Percentiles rank a stretch among this genome's conserved stretches.
Evolutionary conservation across 495 filamentous ascomycete genomes (phyloP).

Genomic region (Penicillium waksmanii): DNA sequence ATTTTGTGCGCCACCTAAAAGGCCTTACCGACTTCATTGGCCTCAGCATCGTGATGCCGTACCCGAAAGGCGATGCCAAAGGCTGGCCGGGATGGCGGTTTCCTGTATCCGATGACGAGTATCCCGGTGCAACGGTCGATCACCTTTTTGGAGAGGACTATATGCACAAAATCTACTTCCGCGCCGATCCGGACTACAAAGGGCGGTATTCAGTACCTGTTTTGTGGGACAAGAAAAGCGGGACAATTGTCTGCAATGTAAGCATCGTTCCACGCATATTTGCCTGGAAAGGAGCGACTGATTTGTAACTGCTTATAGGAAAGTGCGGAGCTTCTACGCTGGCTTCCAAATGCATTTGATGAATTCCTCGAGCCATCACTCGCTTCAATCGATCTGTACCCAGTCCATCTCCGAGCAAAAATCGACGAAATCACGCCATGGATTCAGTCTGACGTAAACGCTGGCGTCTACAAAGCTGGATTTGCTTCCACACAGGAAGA

Average conservation of each 20-base stretch:
- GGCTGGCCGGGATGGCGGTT: constrained; percentile 58
- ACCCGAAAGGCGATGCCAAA: constrained; percentile 59
- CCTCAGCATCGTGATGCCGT: constrained; percentile 72
- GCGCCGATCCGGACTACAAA: constrained; percentile 52
- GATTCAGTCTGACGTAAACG: constrained; percentile 52
- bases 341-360: constrained; percentile 54
- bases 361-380: constrained; percentile 34
- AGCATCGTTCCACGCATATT: not conserved
- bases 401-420: constrained; percentile 35
- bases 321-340: constrained; percentile 55
- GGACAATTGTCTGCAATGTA: constrained; percentile 54
- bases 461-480: constrained; percentile 59
- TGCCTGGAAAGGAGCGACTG: not conserved
- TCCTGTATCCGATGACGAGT: constrained; percentile 49
- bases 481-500: constrained; percentile 52
- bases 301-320: constrained; percentile 33
- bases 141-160: constrained; percentile 52
- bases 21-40: constrained; percentile 73
- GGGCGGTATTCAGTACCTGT: constrained; percentile 58
- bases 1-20: constrained; percentile 68
- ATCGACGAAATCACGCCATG: constrained; percentile 51
- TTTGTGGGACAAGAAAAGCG: constrained; percentile 58
- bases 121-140: constrained; percentile 55
- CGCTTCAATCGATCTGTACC: constrained; percentile 49
- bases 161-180: constrained; percentile 58